Evolutionary conservation across 176 grass and related monocot genomes (phyloP).

Genomic region (Carex myosuroides): DNA sequence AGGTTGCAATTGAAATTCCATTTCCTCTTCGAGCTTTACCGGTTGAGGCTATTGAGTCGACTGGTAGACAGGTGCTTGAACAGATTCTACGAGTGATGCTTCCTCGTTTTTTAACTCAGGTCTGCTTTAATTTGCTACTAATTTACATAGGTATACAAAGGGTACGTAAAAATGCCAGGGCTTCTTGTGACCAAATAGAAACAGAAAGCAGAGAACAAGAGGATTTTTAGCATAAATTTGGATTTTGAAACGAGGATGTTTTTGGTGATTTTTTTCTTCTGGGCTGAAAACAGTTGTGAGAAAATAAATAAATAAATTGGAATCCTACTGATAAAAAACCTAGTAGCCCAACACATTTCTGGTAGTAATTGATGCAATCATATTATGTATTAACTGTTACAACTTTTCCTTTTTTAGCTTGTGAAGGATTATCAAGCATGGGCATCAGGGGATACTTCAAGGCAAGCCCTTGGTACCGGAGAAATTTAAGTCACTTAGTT

Average conservation of each 20-base stretch:
- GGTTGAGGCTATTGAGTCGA: slow-evolving; percentile 76
- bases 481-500: slow-evolving; percentile 60
- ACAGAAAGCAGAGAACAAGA: slow-evolving; percentile 3
- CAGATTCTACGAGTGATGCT: slow-evolving; percentile 76
- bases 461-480: slow-evolving; percentile 82
- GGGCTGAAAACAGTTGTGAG: neutral
- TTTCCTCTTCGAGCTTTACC: slow-evolving; percentile 79
- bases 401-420: slow-evolving; percentile 43
- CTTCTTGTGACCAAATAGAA: neutral
- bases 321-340: neutral
- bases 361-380: neutral
- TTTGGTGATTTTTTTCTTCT: slow-evolving; percentile 2
- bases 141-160: neutral
- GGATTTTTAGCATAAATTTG: neutral
- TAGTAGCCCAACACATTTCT: neutral
- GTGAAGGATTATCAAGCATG: slow-evolving; percentile 86
- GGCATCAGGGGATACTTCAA: slow-evolving; percentile 83
- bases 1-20: slow-evolving; percentile 91
- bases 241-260: neutral
- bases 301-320: neutral
- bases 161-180: neutral
- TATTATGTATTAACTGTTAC: neutral
- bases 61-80: slow-evolving; percentile 79
- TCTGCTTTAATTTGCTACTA: slow-evolving; percentile 15
- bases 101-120: slow-evolving; percentile 88